Percentiles rank a stretch among this genome's conserved stretches.
These are phyloP conservation scores for Saccharomyces mikatae DNA, from an alignment of 805 yeast species.

Conservation along the genomic window DNA sequence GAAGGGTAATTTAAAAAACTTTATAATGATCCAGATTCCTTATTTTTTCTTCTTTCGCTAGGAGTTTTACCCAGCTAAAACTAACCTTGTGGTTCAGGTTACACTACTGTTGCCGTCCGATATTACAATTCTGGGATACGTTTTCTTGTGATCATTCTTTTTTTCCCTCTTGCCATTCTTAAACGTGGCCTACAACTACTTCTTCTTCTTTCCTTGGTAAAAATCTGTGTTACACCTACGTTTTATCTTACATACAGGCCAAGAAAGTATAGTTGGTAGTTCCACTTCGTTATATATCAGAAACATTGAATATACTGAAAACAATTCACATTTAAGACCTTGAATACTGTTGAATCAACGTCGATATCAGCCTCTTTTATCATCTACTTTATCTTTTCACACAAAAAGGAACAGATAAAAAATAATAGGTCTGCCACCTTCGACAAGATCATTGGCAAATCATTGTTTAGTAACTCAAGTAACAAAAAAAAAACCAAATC, in stretches of 20 bases:
- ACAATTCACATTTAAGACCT: not conserved
- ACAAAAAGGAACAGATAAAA: not conserved
- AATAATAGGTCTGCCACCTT: not conserved
- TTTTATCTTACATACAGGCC: not conserved
- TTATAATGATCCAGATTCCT: not conserved
- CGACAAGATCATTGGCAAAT: not conserved
- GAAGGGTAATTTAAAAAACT: not conserved
- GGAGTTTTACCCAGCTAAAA: not conserved
- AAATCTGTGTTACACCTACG: not conserved
- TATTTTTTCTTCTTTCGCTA: not conserved
- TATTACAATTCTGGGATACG: not conserved
- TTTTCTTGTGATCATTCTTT: not conserved
- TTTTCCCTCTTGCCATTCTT: not conserved
- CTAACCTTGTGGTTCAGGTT: not conserved
- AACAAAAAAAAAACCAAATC: not conserved
- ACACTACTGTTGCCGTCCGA: not conserved
- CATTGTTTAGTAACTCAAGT: not conserved
- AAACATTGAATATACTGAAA: not conserved
- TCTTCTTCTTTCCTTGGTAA: not conserved
- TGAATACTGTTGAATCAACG: not conserved
- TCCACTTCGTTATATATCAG: not conserved
- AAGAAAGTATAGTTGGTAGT: not conserved
- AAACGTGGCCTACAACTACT: not conserved
- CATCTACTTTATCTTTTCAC: not conserved
- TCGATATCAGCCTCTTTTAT: not conserved